phyloP scores from a whole-genome alignment of 2,329 filamentous ascomycete genomes.

The Chrysoporthe austroafricana region DNA sequence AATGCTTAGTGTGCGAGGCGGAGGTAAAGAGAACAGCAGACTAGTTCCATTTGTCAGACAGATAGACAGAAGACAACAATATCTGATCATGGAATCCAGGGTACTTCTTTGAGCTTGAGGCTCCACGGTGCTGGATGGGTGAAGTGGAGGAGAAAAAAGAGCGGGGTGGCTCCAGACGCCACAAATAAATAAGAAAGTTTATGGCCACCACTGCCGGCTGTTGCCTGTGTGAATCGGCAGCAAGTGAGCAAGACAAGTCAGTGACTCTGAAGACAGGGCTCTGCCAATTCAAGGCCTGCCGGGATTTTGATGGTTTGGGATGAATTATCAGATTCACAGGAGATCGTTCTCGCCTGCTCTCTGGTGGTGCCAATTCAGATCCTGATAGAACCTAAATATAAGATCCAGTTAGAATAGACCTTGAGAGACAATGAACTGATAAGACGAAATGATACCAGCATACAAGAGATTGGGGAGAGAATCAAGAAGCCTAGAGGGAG shows the following conservation, averaged over 20 bases:
- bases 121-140: too few species aligned
- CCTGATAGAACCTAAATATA: too few species aligned
- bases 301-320: background rate
- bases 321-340: background rate
- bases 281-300: background rate
- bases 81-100: too few species aligned
- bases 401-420: background rate
- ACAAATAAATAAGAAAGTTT: background rate
- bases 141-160: background rate
- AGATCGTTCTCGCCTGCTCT: background rate
- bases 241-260: background rate
- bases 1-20: too few species aligned
- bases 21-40: too few species aligned
- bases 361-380: background rate
- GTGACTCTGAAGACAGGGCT: background rate
- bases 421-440: too few species aligned
- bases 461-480: too few species aligned
- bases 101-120: too few species aligned
- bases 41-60: too few species aligned
- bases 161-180: background rate
- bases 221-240: background rate
- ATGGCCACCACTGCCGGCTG: background rate
- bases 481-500: too few species aligned
- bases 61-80: too few species aligned
- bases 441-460: too few species aligned